Percentiles rank a stretch among this genome's conserved stretches.
phyloP scores from a whole-genome alignment of 202 grass and related monocot species.

The Setaria viridis region DNA sequence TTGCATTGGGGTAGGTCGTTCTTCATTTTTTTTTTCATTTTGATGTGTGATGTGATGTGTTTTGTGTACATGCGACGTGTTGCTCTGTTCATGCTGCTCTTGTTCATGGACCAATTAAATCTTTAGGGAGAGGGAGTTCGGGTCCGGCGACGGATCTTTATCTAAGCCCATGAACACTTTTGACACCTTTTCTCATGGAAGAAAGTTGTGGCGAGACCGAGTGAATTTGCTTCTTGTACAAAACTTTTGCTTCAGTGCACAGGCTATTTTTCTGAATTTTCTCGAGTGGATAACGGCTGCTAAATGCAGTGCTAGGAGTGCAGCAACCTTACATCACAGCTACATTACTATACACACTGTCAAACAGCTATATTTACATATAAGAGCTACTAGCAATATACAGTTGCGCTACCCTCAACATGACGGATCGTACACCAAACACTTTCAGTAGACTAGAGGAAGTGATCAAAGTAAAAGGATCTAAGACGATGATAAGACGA shows the following conservation, averaged over 20 bases:
- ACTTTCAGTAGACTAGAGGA: neutral
- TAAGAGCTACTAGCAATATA: neutral
- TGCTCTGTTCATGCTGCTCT: neutral
- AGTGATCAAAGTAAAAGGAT: slow-evolving; percentile 15
- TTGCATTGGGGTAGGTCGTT: neutral
- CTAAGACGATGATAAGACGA: neutral
- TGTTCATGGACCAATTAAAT: neutral
- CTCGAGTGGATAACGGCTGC: neutral
- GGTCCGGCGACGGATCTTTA: neutral
- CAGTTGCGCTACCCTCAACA: neutral
- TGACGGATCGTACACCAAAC: too few relatives aligned
- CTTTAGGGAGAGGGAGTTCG: neutral
- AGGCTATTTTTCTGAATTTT: neutral
- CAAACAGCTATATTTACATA: slow-evolving; percentile 11
- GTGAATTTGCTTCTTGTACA: neutral
- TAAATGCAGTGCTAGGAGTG: neutral
- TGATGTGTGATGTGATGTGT: neutral
- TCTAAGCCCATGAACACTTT: neutral
- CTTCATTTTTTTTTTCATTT: neutral
- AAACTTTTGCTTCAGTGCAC: neutral
- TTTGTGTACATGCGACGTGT: neutral
- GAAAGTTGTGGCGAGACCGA: neutral
- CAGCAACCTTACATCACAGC: neutral
- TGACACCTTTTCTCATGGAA: neutral
- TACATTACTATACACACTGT: neutral